Percentiles rank a stretch among this genome's conserved stretches.
Conservation (phyloP, 441 rosid genomes). For the Populus hybrid region DNA sequence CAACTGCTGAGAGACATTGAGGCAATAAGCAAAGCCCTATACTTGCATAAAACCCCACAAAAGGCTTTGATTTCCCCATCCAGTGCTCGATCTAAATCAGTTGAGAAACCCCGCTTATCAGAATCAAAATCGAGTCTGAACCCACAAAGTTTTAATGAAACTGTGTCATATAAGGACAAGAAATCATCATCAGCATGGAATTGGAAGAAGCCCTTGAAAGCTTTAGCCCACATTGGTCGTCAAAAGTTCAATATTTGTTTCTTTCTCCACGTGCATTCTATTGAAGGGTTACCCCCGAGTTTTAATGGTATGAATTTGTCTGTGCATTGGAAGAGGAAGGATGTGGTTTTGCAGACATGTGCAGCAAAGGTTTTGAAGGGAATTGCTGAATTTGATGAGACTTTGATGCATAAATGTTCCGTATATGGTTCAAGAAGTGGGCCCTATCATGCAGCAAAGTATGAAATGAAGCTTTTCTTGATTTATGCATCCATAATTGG, state of each 20-base stretch:
- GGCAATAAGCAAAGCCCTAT: conserved; percentile 72
- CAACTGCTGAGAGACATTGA: conserved; percentile 73
- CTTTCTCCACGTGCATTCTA: conserved; percentile 73
- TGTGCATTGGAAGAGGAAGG: conserved; percentile 74
- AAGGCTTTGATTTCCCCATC: conserved; percentile 40
- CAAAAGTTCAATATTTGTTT: conserved; percentile 61
- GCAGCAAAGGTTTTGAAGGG: conserved; percentile 50
- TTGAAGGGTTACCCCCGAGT: conserved; percentile 59
- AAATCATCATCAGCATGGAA: conserved; percentile 50
- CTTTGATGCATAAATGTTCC: conserved; percentile 51
- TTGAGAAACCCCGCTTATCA: conserved; percentile 31
- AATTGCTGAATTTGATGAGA: conserved; percentile 66
- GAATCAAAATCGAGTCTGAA: conserved; percentile 29
- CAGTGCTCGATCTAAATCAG: conserved; percentile 41
- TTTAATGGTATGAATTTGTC: conserved; percentile 45
- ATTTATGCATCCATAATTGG: conserved; percentile 50
- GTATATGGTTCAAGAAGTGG: conserved; percentile 64
- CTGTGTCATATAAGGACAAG: conserved; percentile 34
- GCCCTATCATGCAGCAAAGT: conserved; percentile 53
- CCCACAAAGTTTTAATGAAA: conserved; percentile 21
- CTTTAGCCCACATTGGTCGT: conserved; percentile 53
- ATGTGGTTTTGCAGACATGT: conserved; percentile 50
- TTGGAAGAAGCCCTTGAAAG: conserved; percentile 85
- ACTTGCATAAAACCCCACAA: conserved; percentile 42
- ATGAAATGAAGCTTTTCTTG: conserved; percentile 58